phyloP scores from a whole-genome alignment of 345 rosid genomes.

The Capsella bursapastoris region DNA sequence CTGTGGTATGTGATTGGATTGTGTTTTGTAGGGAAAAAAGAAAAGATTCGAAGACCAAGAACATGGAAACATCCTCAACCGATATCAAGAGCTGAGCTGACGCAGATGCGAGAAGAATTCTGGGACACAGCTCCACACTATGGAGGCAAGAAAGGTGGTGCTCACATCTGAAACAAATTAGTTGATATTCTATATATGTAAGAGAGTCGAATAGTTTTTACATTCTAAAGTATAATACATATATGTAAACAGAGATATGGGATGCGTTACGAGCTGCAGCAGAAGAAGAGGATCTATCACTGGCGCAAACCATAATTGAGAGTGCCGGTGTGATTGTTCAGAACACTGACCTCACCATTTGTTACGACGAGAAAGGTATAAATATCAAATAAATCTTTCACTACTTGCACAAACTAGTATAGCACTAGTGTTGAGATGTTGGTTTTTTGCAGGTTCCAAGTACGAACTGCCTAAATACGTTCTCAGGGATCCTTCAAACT shows the following conservation, averaged over 20 bases:
- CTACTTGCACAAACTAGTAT: background rate
- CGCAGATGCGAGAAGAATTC: slow-evolving; percentile 87
- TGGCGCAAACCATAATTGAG: slow-evolving; percentile 78
- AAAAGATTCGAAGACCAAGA: slow-evolving; percentile 79
- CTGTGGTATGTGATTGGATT: slow-evolving; percentile 20
- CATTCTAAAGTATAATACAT: background rate
- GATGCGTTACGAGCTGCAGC: slow-evolving; percentile 93
- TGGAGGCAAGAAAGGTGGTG: slow-evolving; percentile 63
- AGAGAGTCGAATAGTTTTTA: background rate
- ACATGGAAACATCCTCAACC: slow-evolving; percentile 91
- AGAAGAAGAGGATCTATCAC: slow-evolving; percentile 59
- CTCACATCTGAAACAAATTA: background rate
- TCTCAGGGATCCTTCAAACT: slow-evolving; percentile 86
- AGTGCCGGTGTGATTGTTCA: slow-evolving; percentile 83
- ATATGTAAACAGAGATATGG: slow-evolving; percentile 70
- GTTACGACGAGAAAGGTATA: slow-evolving; percentile 88
- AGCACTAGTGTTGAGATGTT: slow-evolving; percentile 9
- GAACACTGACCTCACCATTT: slow-evolving; percentile 70
- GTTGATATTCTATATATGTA: background rate
- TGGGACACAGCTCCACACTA: slow-evolving; percentile 99
- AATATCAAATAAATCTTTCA: background rate
- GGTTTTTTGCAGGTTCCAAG: slow-evolving; percentile 69
- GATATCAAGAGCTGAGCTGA: slow-evolving; percentile 73
- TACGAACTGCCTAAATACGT: slow-evolving; percentile 92
- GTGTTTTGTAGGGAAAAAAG: slow-evolving; percentile 52